Percentiles rank a stretch among this genome's conserved stretches.
phyloP scores from a whole-genome alignment of 768 basidiomycete species.

The Mycena metata region DNA sequence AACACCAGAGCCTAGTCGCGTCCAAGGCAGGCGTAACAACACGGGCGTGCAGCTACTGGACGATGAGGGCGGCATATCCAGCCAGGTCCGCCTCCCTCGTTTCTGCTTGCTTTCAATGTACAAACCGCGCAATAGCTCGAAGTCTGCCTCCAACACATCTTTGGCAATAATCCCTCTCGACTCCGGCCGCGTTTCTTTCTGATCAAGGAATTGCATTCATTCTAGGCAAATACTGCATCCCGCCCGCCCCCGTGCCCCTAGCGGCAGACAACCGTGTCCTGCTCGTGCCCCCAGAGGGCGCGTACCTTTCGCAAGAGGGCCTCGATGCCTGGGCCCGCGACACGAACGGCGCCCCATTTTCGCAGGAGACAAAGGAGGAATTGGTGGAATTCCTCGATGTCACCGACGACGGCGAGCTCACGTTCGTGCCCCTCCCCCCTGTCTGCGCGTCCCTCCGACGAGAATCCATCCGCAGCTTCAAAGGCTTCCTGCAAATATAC shows the following conservation, averaged over 20 bases:
- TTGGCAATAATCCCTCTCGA: constrained; percentile 68
- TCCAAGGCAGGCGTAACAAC: constrained; percentile 70
- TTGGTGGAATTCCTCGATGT: constrained; percentile 82
- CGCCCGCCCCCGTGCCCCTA: constrained; percentile 46
- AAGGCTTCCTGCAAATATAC: constrained; percentile 87
- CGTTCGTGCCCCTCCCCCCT: constrained; percentile 60
- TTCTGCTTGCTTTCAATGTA: neutral
- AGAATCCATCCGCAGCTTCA: constrained; percentile 61
- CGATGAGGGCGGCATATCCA: constrained; percentile 76
- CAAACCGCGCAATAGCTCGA: constrained; percentile 63
- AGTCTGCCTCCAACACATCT: constrained; percentile 79
- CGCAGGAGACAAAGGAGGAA: constrained; percentile 83
- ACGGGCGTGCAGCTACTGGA: constrained; percentile 71
- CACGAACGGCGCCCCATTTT: constrained; percentile 87
- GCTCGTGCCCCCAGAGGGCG: constrained; percentile 64
- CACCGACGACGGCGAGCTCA: constrained; percentile 77
- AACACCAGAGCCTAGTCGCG: constrained; percentile 68
- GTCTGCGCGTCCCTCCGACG: constrained; percentile 4
- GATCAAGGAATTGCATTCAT: neutral
- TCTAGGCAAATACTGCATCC: constrained; percentile 59
- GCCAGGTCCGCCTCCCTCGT: constrained; percentile 58
- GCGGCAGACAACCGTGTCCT: constrained; percentile 47
- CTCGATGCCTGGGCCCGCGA: constrained; percentile 83
- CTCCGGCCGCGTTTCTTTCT: neutral
- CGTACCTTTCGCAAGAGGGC: constrained; percentile 70